Base-by-base conservation (phyloP, 441 rosid genomes). In the Biscutella laevigata region DNA sequence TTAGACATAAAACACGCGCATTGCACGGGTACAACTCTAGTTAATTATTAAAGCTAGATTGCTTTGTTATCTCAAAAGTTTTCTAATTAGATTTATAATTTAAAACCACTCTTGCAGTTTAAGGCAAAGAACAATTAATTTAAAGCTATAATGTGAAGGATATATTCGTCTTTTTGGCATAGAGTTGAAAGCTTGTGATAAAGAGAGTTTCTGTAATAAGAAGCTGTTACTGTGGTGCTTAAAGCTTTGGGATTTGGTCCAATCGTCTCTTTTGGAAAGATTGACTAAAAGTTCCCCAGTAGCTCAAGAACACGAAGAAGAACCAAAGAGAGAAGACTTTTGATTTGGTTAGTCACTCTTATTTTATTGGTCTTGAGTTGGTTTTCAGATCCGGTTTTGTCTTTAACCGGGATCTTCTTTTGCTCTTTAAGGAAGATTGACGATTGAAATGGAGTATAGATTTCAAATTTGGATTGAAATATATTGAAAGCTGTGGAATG, bases 161-260 rank as follows among this genome's bases (percentile, higher is more conserved):
- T 34, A 67, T 27, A 19, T 33, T 4, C 36, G 71, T 67, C 62
- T 25, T 47, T 39, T 60, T 6, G 4, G 4, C 7, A 26, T 19
- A 33, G 40, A 40, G 11, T 17, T 56, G 7, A 27, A 30, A 63
- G 57, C 50, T 55, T 52, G 6, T 38, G 37, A 57, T 32, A 26
- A 10, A 41, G 12, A 25, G 46, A 49, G 45, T 24, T 29, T 29
- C 49, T 37, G 51, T 15, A 29, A 53, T 46, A 67, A 60, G 53
- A 59, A 59, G 57, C 66, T 66, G 59, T 66, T 36, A 40, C 53
- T 66, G 68, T 62, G 57, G 73, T 53, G 45, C 69, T 57, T 22
- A 12, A n/a, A n/a, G 44, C 57, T 61, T 35, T 20, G 67, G 71
- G 70, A 66, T 74, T 59, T 71, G 53, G 68, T 67, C 64, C 51